Evolutionary conservation across 805 yeast species (phyloP).

Genomic region (Candida loeiensis): DNA sequence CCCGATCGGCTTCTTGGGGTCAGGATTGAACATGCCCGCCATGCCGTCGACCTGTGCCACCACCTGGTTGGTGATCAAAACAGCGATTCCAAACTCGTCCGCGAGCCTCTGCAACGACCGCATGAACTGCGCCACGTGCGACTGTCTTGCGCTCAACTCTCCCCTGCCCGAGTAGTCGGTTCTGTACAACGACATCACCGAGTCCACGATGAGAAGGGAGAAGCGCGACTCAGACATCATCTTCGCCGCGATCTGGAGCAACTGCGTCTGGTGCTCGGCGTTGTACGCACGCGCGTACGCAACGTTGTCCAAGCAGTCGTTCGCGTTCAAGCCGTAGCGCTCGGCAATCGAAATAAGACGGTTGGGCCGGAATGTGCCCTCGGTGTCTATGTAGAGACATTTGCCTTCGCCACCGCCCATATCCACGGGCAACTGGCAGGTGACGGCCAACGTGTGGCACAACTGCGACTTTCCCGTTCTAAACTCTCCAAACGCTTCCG

Average conservation of each 20-base stretch:
- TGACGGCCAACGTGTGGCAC: slow-evolving; percentile 94
- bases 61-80: slow-evolving; percentile 88
- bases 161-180: slow-evolving; percentile 96
- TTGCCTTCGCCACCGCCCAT: slow-evolving; percentile 99
- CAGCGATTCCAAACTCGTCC: slow-evolving; percentile 97
- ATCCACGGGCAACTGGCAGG: slow-evolving; percentile 93
- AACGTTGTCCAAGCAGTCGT: slow-evolving; percentile 92
- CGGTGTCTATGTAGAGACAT: slow-evolving; percentile 93
- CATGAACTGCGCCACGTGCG: slow-evolving; percentile 91
- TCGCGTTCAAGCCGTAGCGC: slow-evolving; percentile 87
- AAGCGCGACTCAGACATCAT: slow-evolving; percentile 96
- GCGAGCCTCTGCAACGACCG: slow-evolving; percentile 88
- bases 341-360: slow-evolving; percentile 86
- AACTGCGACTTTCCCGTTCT: slow-evolving; percentile 97
- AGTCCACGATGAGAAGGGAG: slow-evolving; percentile 87
- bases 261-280: slow-evolving; percentile 90
- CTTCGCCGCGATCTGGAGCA: slow-evolving; percentile 84
- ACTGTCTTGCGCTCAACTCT: slow-evolving; percentile 90
- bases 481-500: slow-evolving; percentile 95
- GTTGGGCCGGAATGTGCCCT: slow-evolving; percentile 93
- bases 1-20: slow-evolving; percentile 97
- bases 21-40: slow-evolving; percentile 78
- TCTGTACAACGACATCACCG: slow-evolving; percentile 93
- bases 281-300: slow-evolving; percentile 97
- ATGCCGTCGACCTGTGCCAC: slow-evolving; percentile 98